Evolutionary conservation across 2,329 filamentous ascomycete species (phyloP).

Genomic region (Neopestalotiopsis rosae): DNA sequence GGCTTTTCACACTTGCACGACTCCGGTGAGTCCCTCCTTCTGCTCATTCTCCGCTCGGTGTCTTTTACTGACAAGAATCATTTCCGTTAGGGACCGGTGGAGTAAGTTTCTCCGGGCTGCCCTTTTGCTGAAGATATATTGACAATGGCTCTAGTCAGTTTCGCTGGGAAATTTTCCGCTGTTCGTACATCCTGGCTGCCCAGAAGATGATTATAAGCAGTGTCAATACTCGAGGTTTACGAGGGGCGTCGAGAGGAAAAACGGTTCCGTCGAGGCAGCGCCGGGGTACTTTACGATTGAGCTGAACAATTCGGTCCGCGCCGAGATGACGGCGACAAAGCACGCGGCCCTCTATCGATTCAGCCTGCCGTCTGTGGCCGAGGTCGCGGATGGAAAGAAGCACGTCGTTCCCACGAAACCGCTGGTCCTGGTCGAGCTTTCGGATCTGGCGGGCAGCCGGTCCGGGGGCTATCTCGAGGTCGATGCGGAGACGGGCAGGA

Average conservation of each 20-base stretch:
- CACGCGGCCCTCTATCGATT: conserved; percentile 66
- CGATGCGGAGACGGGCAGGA: conserved; percentile 55
- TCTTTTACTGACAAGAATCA: background rate
- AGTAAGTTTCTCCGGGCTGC: conserved; percentile 26
- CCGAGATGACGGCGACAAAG: conserved; percentile 67
- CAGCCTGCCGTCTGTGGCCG: conserved; percentile 49
- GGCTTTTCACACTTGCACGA: conserved; percentile 42
- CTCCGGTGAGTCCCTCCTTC: conserved; percentile 29
- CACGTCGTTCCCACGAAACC: conserved; percentile 49
- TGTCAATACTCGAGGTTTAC: conserved; percentile 56
- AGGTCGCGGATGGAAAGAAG: conserved; percentile 26
- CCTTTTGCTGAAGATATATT: conserved; percentile 14
- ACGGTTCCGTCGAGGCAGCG: conserved; percentile 55
- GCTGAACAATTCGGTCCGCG: conserved; percentile 59
- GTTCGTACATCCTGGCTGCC: conserved; percentile 56
- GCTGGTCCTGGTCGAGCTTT: conserved; percentile 63
- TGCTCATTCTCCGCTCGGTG: background rate
- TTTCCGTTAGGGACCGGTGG: conserved; percentile 34
- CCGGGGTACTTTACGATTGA: conserved; percentile 66
- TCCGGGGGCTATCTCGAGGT: conserved; percentile 57
- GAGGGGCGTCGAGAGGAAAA: conserved; percentile 53
- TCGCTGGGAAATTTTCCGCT: conserved; percentile 60
- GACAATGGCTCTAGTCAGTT: conserved; percentile 36
- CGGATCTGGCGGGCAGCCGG: conserved; percentile 58
- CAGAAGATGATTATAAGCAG: conserved; percentile 48